Base-by-base conservation (phyloP, 176 grass and related monocot species). In the Dendrocalamus sinicus region DNA sequence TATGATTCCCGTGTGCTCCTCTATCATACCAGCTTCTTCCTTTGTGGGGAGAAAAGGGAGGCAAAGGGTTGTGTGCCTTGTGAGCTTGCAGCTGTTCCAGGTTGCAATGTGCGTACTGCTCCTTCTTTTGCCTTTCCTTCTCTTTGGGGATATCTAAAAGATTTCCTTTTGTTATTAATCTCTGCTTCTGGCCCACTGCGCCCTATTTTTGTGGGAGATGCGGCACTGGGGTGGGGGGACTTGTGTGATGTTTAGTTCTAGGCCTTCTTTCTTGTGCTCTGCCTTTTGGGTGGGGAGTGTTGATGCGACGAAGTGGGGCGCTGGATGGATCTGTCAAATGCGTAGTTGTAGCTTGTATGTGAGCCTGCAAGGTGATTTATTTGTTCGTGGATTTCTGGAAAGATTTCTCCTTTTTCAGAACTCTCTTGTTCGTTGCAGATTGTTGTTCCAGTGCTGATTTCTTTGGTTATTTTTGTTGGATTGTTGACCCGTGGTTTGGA, bases 1-100 rank as follows among this genome's bases (percentile, higher is more conserved):
- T 91, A 88, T 81, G 89, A 84, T 80, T 67, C 80, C 64, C 75
- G 85, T 87, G 89, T 62, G 85, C 76, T 53, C 85, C 81, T 76
- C 87, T 81, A 80, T 73, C 85, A 73, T 75, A 72, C 66, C 59
- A 40, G 75, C 73, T 67, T 83, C 65, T 76, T 67, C 17, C 52
- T 70, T 50, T 17, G 40, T 14, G 37, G 12, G 44, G 17, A 45
- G 47, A 51, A 50, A 80, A 23, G 35, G 64, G 75, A 61, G 68
- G 67, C 84, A 79, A 7, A 22, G 84, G 53, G 66, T 12, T 82
- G 71, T 85, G 83, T 59, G 79, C 45, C 89, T 53, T 91, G 85
- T 91, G 85, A 91, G 80, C 84, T 74, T 58, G 89, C 89, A 84
- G 85, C 75, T 87, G 88, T 82, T 86, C 88, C 88, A 90, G 84